Evolutionary conservation across 176 grass and related monocot genomes (phyloP).

Genomic region (Saccharum spontaneum): DNA sequence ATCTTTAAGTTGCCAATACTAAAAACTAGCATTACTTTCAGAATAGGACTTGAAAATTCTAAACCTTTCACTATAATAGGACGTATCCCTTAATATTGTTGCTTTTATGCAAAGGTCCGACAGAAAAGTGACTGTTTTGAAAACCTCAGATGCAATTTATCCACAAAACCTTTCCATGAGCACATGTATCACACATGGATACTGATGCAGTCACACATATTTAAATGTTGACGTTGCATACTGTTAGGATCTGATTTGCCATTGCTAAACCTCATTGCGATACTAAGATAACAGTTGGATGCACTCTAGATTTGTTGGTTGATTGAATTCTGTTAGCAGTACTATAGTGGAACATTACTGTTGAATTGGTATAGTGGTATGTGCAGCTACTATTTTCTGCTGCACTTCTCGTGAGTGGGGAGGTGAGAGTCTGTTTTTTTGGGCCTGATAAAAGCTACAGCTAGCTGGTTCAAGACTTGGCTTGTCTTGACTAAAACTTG

Average conservation of each 20-base stretch:
- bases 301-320: background rate
- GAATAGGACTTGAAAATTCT: background rate
- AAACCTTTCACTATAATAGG: background rate
- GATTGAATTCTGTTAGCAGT: background rate
- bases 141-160: background rate
- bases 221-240: background rate
- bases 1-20: background rate
- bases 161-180: background rate
- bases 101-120: background rate
- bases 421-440: background rate
- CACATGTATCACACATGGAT: background rate
- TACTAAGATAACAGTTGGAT: background rate
- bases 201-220: background rate
- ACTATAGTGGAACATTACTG: background rate
- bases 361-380: too few species aligned
- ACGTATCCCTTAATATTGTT: background rate
- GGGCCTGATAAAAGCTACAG: background rate
- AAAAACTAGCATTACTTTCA: slow-evolving; percentile 4
- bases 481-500: background rate
- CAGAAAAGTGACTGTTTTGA: background rate
- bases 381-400: background rate
- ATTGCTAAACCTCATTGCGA: background rate
- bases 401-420: background rate
- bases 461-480: background rate
- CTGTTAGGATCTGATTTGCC: background rate